A percentile compares a stretch with the other conserved stretches of the same genome.
Evolutionary conservation across 202 grass and related monocot genomes (phyloP).

Genomic region (Panicum hallii): DNA sequence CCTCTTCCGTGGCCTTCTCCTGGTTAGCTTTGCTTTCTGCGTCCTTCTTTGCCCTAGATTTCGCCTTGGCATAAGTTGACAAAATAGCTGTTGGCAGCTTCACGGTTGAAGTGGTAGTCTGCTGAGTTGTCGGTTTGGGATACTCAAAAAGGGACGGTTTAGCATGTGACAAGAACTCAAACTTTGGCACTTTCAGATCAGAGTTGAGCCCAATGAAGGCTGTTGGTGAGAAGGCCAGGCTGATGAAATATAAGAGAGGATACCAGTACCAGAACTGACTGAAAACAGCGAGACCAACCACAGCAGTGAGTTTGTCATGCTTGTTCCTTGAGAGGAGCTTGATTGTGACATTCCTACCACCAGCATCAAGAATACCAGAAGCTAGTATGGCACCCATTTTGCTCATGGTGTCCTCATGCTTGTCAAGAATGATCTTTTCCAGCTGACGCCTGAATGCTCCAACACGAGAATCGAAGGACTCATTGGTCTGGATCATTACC

Average conservation of each 20-base stretch:
- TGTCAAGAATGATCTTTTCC: slow-evolving; percentile 99
- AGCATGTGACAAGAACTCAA: slow-evolving; percentile 92
- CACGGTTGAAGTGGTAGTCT: slow-evolving; percentile 77
- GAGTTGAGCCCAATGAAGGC: slow-evolving; percentile 95
- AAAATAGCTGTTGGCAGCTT: slow-evolving; percentile 91
- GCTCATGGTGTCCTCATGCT: slow-evolving; percentile 99
- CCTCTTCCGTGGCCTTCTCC: slow-evolving; percentile 71
- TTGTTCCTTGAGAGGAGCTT: slow-evolving; percentile 94
- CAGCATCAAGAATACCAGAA: slow-evolving; percentile 97
- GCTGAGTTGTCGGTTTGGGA: slow-evolving; percentile 79
- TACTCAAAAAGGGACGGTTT: slow-evolving; percentile 95
- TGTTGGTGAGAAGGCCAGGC: slow-evolving; percentile 91
- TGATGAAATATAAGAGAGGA: slow-evolving; percentile 94
- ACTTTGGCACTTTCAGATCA: slow-evolving; percentile 94
- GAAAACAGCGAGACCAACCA: slow-evolving; percentile 93
- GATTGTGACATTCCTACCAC: slow-evolving; percentile 98
- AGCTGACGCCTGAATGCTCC: slow-evolving; percentile 96
- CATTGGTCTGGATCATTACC: slow-evolving; percentile 99
- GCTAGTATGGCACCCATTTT: slow-evolving; percentile 99
- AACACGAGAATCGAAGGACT: slow-evolving; percentile 90
- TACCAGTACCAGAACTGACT: slow-evolving; percentile 99
- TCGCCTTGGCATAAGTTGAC: slow-evolving; percentile 95
- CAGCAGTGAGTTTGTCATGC: slow-evolving; percentile 93
- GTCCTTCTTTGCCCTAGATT: slow-evolving; percentile 94
- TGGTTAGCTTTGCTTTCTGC: slow-evolving; percentile 86